A percentile compares a stretch with the other conserved stretches of the same genome.
Conservation (phyloP, 2,329 filamentous ascomycete genomes). For the Emergomyces pasteurianus region DNA sequence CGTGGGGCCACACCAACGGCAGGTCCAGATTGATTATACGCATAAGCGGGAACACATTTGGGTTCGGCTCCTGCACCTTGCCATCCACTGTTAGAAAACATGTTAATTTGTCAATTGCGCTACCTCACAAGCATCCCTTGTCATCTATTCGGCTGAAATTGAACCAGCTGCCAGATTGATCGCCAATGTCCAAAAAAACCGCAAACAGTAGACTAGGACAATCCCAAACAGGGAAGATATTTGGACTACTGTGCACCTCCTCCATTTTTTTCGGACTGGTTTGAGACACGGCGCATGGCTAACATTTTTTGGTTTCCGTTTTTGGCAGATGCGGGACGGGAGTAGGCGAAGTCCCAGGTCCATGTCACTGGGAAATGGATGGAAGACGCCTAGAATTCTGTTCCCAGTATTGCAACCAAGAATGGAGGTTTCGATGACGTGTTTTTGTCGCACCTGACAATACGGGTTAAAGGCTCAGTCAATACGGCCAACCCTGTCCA, state of each 20-base stretch:
- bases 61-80: not conserved
- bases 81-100: not conserved
- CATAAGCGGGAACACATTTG: not conserved
- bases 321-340: not conserved
- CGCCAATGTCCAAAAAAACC: not conserved
- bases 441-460: not conserved
- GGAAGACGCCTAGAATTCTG: conserved; percentile 1
- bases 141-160: not conserved
- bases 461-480: not conserved
- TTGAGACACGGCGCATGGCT: not conserved
- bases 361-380: conserved; percentile 10
- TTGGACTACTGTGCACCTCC: not conserved
- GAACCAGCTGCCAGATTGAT: not conserved
- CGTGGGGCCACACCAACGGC: not conserved
- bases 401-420: not conserved
- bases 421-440: conserved; percentile 4
- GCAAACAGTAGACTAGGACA: not conserved
- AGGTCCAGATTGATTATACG: not conserved
- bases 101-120: not conserved
- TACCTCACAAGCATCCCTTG: not conserved
- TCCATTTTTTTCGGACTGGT: not conserved
- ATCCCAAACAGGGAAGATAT: not conserved
- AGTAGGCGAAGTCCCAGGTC: conserved; percentile 6
- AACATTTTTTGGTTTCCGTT: not conserved
- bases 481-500: not conserved